Conservation (phyloP, 805 yeast genomes). For the Metschnikowia chrysomelidarum region DNA sequence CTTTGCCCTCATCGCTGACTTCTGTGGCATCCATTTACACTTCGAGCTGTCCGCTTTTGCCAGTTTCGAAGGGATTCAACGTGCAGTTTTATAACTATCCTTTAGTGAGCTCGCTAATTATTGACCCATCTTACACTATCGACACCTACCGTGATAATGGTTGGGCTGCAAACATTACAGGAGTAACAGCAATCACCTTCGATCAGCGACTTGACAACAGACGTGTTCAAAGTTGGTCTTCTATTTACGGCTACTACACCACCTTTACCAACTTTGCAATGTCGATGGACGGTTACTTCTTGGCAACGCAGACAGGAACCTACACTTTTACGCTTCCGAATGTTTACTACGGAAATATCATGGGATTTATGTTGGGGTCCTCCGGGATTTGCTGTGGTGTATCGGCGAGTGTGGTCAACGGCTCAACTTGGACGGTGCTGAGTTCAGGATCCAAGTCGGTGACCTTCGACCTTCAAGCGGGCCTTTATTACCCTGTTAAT, state of each 20-base stretch:
- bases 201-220: no score
- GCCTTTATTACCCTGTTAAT: slow-evolving; percentile 12
- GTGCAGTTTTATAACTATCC: slow-evolving; percentile 11
- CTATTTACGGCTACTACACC: slow-evolving; percentile 3
- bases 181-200: slow-evolving; percentile 6
- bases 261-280: slow-evolving; percentile 6
- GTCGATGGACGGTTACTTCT: slow-evolving; percentile 11
- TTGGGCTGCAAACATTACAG: slow-evolving; percentile 1
- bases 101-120: not conserved
- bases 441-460: slow-evolving; percentile 2
- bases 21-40: no score
- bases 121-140: slow-evolving; percentile 2
- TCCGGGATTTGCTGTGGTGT: slow-evolving; percentile 13
- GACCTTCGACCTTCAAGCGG: slow-evolving; percentile 6
- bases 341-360: slow-evolving; percentile 14
- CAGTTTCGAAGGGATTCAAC: slow-evolving; percentile 11
- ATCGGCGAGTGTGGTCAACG: not conserved
- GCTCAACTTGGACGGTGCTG: slow-evolving; percentile 3
- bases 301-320: slow-evolving; percentile 6
- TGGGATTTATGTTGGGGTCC: slow-evolving; percentile 11
- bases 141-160: slow-evolving; percentile 5
- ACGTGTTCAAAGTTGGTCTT: no score
- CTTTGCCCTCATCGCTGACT: no score
- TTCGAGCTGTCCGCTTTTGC: no score
- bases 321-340: slow-evolving; percentile 13